A percentile compares a stretch with the other conserved stretches of the same genome.
Evolutionary conservation across 805 yeast genomes (phyloP).

Genomic region (Starmerella gropengiesseri): DNA sequence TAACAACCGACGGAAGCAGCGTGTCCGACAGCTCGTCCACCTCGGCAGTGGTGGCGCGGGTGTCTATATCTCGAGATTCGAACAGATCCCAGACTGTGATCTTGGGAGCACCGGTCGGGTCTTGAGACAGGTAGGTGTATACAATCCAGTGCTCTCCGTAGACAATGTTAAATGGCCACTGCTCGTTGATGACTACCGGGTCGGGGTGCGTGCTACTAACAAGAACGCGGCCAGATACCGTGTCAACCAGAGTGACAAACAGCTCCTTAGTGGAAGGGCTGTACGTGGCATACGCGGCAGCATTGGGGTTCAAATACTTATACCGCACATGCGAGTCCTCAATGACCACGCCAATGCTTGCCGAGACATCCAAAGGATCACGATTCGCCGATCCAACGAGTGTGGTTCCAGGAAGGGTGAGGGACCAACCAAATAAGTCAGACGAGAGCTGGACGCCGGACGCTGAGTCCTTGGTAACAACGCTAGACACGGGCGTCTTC

Average conservation of each 20-base stretch:
- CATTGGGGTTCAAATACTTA: slow-evolving; percentile 70
- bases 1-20: slow-evolving; percentile 38
- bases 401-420: slow-evolving; percentile 15
- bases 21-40: slow-evolving; percentile 32
- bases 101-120: slow-evolving; percentile 43
- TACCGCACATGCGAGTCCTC: slow-evolving; percentile 57
- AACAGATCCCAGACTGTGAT: slow-evolving; percentile 68
- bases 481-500: slow-evolving; percentile 1
- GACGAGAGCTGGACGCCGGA: slow-evolving; percentile 2
- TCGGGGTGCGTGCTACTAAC: slow-evolving; percentile 35
- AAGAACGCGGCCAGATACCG: slow-evolving; percentile 56
- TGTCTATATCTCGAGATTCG: slow-evolving; percentile 50
- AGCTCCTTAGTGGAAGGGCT: slow-evolving; percentile 29
- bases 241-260: slow-evolving; percentile 48
- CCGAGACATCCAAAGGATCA: slow-evolving; percentile 34
- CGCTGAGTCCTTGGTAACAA: not conserved
- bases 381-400: slow-evolving; percentile 36
- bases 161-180: slow-evolving; percentile 39
- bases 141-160: slow-evolving; percentile 80
- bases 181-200: slow-evolving; percentile 34
- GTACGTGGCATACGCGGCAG: slow-evolving; percentile 42
- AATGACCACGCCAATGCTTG: slow-evolving; percentile 57
- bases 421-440: slow-evolving; percentile 8
- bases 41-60: slow-evolving; percentile 27
- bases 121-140: slow-evolving; percentile 46